These are phyloP conservation scores for Phialocephala subalpina DNA, from an alignment of 2,329 filamentous ascomycete genomes.

Conservation along the genomic window DNA sequence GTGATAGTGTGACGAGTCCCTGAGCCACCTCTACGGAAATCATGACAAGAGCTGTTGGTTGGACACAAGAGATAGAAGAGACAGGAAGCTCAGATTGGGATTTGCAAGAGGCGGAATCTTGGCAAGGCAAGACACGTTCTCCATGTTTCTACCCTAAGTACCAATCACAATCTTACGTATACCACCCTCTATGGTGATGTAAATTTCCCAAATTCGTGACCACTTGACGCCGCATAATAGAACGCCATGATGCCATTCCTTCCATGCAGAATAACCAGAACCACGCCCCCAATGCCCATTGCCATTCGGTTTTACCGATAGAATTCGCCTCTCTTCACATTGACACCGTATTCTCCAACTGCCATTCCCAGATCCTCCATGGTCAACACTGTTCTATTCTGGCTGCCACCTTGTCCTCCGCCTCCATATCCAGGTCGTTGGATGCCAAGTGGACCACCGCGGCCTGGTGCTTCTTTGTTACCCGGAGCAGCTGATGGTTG, in stretches of 20 bases:
- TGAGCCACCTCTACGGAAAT: no score
- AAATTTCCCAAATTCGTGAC: slow-evolving; percentile 12
- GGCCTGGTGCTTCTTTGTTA: slow-evolving; percentile 61
- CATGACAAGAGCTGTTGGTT: no score
- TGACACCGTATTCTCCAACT: slow-evolving; percentile 96
- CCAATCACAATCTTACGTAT: not conserved
- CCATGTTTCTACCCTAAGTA: not conserved
- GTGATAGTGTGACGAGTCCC: no score
- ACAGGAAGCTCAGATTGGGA: no score
- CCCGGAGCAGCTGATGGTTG: slow-evolving; percentile 65
- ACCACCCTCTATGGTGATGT: slow-evolving; percentile 6
- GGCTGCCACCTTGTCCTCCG: slow-evolving; percentile 85
- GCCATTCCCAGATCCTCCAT: slow-evolving; percentile 99
- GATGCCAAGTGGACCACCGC: slow-evolving; percentile 55
- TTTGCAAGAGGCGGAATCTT: not conserved
- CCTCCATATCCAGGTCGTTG: slow-evolving; percentile 85
- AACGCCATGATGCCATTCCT: slow-evolving; percentile 23
- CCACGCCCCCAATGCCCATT: not conserved
- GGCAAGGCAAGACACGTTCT: not conserved
- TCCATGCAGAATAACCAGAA: slow-evolving; percentile 1
- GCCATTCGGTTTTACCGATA: slow-evolving; percentile 71
- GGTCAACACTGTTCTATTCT: slow-evolving; percentile 92
- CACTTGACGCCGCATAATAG: slow-evolving; percentile 1
- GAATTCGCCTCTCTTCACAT: slow-evolving; percentile 96
- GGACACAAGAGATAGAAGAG: no score